phyloP scores from a whole-genome alignment of 169 alveolate genomes.

The Plasmodium gaboni region DNA sequence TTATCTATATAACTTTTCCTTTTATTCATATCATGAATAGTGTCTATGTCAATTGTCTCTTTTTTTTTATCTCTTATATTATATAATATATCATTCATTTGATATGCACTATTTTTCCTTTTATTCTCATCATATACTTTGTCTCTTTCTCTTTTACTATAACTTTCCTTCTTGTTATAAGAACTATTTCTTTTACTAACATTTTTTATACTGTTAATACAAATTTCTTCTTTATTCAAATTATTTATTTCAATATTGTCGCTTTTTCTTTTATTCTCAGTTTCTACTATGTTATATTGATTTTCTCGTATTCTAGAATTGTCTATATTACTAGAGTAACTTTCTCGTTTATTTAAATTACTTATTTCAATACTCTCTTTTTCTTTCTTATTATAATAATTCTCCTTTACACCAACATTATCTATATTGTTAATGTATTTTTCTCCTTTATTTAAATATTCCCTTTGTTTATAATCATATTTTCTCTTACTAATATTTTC shows the following conservation, averaged over 20 bases:
- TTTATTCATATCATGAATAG: neutral
- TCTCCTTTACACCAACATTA: neutral
- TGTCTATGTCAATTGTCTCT: neutral
- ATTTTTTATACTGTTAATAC: neutral
- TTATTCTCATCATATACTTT: neutral
- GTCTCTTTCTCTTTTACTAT: neutral
- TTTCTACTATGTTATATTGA: neutral
- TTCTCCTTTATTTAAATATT: neutral
- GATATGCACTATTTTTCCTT: neutral
- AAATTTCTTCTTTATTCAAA: neutral
- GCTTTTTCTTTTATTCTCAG: neutral
- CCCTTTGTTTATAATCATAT: neutral
- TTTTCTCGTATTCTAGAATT: neutral
- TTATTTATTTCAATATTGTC: neutral
- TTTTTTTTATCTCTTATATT: neutral
- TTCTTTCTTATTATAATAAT: neutral
- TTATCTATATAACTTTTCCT: conserved; percentile 1
- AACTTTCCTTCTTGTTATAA: neutral
- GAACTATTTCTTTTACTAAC: neutral
- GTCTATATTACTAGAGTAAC: neutral
- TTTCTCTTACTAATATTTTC: neutral
- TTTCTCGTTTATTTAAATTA: conserved; percentile 1
- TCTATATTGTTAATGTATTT: neutral
- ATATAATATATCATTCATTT: neutral
- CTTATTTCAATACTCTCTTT: neutral